These are phyloP conservation scores for Tuber melanosporum DNA, from an alignment of 495 filamentous ascomycete species.

Conservation along the genomic window DNA sequence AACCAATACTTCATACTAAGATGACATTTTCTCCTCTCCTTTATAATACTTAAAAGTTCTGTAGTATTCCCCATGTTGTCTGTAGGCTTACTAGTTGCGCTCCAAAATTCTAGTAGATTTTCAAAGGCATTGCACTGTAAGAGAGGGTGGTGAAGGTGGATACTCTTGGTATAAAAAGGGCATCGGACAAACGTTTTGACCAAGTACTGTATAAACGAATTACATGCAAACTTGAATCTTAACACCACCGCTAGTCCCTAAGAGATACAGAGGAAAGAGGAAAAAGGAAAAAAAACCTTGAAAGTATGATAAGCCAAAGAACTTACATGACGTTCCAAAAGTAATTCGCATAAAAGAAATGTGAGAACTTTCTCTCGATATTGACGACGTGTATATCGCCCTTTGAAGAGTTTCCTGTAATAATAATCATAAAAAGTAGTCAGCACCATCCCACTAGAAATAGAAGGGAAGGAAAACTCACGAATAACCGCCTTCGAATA, in stretches of 20 bases:
- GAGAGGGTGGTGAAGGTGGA: no score
- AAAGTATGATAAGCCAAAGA: background rate
- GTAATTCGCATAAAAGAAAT: slow-evolving; percentile 90
- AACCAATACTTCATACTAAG: no score
- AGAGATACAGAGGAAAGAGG: background rate
- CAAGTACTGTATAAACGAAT: background rate
- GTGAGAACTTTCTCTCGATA: slow-evolving; percentile 83
- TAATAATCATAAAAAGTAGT: background rate
- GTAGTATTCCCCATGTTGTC: no score
- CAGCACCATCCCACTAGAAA: background rate
- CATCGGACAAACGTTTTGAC: no score
- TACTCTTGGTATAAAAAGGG: no score
- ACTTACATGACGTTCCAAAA: slow-evolving; percentile 61
- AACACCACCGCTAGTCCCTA: background rate
- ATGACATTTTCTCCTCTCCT: no score
- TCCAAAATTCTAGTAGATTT: no score
- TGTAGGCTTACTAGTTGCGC: no score
- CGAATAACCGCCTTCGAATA: slow-evolving; percentile 77
- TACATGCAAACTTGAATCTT: background rate
- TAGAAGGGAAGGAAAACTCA: slow-evolving; percentile 2
- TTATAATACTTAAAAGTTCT: no score
- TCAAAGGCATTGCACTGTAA: no score
- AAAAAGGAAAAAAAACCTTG: background rate
- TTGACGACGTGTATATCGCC: slow-evolving; percentile 94
- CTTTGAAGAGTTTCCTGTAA: slow-evolving; percentile 63